Percentiles rank a stretch among this genome's conserved stretches.
phyloP scores from a whole-genome alignment of 495 filamentous ascomycete species.

The Penicillium canescens region DNA sequence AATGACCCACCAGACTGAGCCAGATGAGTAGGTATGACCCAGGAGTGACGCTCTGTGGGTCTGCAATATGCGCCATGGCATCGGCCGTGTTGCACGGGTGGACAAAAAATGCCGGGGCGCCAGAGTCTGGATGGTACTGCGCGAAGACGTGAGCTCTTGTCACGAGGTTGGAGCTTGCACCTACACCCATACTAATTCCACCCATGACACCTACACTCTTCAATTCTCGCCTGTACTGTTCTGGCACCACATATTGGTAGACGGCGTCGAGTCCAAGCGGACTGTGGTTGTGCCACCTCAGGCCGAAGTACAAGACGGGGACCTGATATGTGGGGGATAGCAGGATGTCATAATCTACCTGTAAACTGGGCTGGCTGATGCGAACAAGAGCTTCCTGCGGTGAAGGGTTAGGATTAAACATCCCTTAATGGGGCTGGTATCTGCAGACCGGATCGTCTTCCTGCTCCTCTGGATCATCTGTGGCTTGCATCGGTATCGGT shows the following conservation, averaged over 20 bases:
- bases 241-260: conserved; percentile 68
- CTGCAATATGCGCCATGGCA: conserved; percentile 58
- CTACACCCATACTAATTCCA: conserved; percentile 74
- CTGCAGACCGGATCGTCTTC: conserved; percentile 40
- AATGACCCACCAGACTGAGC: conserved; percentile 74
- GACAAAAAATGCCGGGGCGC: conserved; percentile 73
- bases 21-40: conserved; percentile 76
- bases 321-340: conserved; percentile 51
- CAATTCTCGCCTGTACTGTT: conserved; percentile 57
- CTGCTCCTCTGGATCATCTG: conserved; percentile 17
- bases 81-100: conserved; percentile 87
- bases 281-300: conserved; percentile 64
- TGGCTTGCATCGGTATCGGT: conserved; percentile 7
- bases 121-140: conserved; percentile 78
- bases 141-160: conserved; percentile 41
- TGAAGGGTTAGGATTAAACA: conserved; percentile 21
- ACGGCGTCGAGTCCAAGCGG: conserved; percentile 64
- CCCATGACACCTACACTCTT: conserved; percentile 65
- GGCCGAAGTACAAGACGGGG: conserved; percentile 52
- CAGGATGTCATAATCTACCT: conserved; percentile 56
- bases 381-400: conserved; percentile 45
- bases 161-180: conserved; percentile 32
- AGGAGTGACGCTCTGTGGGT: conserved; percentile 50
- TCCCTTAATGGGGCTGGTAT: conserved; percentile 6
- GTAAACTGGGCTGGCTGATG: conserved; percentile 27